A percentile compares a stretch with the other conserved stretches of the same genome.
Conservation (phyloP, 306 rosid genomes). For the Rosa rugosa region DNA sequence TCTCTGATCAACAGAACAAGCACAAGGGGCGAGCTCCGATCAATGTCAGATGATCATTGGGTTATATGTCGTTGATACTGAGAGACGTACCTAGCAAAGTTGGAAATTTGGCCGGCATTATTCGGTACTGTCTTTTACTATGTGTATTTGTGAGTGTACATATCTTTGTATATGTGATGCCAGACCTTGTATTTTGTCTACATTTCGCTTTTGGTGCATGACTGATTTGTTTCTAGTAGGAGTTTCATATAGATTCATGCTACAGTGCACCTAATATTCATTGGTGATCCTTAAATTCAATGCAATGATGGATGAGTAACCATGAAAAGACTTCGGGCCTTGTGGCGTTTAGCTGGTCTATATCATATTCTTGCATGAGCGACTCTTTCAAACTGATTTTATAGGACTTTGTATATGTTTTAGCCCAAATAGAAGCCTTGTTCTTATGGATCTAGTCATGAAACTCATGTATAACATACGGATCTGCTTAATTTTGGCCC, state of each 20-base stretch:
- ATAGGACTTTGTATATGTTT: not conserved
- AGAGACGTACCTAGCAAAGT: constrained; percentile 10
- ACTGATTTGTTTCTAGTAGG: not conserved
- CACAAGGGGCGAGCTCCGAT: not conserved
- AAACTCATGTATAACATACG: not conserved
- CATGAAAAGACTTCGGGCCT: not conserved
- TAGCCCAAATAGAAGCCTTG: not conserved
- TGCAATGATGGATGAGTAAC: not conserved
- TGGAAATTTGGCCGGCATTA: constrained; percentile 37
- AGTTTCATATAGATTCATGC: not conserved
- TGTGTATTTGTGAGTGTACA: constrained; percentile 3
- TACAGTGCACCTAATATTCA: not conserved
- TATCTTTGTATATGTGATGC: not conserved
- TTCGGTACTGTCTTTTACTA: constrained; percentile 35
- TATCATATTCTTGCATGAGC: not conserved
- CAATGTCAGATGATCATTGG: constrained; percentile 8
- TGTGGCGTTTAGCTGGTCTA: not conserved
- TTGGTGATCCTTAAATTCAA: not conserved
- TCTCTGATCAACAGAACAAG: not conserved
- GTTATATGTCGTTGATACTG: not conserved
- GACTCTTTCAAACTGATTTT: not conserved
- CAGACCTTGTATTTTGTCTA: not conserved
- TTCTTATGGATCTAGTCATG: not conserved
- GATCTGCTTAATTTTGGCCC: not conserved
- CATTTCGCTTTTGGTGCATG: constrained; percentile 13